A percentile compares a stretch with the other conserved stretches of the same genome.
Evolutionary conservation across 2,329 filamentous ascomycete genomes (phyloP).

Genomic region (Aspergillus intermedius): DNA sequence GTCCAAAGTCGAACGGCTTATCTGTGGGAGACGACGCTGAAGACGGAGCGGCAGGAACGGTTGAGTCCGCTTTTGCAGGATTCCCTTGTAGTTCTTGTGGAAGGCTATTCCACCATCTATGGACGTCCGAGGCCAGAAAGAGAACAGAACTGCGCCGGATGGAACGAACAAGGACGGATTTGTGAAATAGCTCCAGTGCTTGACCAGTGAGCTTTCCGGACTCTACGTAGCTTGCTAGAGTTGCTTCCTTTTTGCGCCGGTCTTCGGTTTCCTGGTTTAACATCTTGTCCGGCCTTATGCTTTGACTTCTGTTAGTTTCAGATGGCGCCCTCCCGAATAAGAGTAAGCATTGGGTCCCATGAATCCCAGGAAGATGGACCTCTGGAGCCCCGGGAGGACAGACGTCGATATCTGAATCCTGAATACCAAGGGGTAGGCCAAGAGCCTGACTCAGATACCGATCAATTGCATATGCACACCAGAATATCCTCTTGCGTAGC

Average conservation of each 20-base stretch:
- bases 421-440: conserved; percentile 35
- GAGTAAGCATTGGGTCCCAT: background rate
- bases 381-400: conserved; percentile 43
- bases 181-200: conserved; percentile 37
- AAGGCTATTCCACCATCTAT: conserved; percentile 40
- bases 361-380: conserved; percentile 24
- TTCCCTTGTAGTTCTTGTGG: conserved; percentile 22
- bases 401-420: conserved; percentile 38
- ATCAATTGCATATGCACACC: conserved; percentile 38
- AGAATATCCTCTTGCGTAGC: conserved; percentile 37
- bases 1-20: conserved; percentile 25
- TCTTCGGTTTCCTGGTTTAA: conserved; percentile 6
- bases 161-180: conserved; percentile 36
- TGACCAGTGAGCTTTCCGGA: conserved; percentile 35
- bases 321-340: background rate
- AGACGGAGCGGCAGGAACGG: background rate
- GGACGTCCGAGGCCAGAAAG: conserved; percentile 34
- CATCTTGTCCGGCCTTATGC: background rate
- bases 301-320: background rate
- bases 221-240: conserved; percentile 34
- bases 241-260: conserved; percentile 22
- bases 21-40: conserved; percentile 1
- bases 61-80: background rate
- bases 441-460: conserved; percentile 37
- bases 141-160: conserved; percentile 32